Evolutionary conservation across 2,329 filamentous ascomycete species (phyloP).

Genomic region (Neodidymelliopsis sp.): DNA sequence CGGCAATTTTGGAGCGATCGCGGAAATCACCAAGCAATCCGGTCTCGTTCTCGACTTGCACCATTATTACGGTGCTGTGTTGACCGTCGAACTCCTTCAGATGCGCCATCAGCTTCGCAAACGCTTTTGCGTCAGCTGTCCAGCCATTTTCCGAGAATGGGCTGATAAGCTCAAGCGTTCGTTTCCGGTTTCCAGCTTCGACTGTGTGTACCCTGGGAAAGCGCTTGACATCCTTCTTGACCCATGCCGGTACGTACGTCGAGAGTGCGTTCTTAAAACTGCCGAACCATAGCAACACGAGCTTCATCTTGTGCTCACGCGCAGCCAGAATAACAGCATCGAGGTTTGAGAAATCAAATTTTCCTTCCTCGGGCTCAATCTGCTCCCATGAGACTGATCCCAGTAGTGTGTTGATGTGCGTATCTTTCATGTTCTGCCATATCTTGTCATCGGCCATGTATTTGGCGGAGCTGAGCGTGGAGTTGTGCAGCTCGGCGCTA

Average conservation of each 20-base stretch:
- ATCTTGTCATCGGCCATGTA: slow-evolving; percentile 53
- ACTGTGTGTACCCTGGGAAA: slow-evolving; percentile 36
- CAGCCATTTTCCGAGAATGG: slow-evolving; percentile 47
- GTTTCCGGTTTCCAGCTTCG: slow-evolving; percentile 29
- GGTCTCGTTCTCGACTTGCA: slow-evolving; percentile 65
- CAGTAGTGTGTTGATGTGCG: slow-evolving; percentile 56
- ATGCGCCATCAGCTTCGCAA: slow-evolving; percentile 49
- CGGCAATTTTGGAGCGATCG: slow-evolving; percentile 54
- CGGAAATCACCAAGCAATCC: slow-evolving; percentile 62
- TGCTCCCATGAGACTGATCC: slow-evolving; percentile 57
- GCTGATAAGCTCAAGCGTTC: slow-evolving; percentile 32
- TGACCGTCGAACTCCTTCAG: slow-evolving; percentile 55
- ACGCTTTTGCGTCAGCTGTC: slow-evolving; percentile 52
- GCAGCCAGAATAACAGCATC: slow-evolving; percentile 52
- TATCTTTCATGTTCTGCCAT: slow-evolving; percentile 54
- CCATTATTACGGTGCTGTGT: slow-evolving; percentile 62
- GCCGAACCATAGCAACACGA: slow-evolving; percentile 58
- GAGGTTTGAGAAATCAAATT: slow-evolving; percentile 54
- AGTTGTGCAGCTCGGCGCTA: slow-evolving; percentile 58
- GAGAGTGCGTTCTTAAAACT: slow-evolving; percentile 55
- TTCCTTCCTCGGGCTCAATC: slow-evolving; percentile 55
- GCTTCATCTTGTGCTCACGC: slow-evolving; percentile 47
- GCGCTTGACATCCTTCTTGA: slow-evolving; percentile 45
- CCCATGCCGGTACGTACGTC: slow-evolving; percentile 40
- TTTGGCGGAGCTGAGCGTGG: slow-evolving; percentile 53